Base-by-base conservation (phyloP, 2,329 filamentous ascomycete species). In the Verticillium klebahnii region DNA sequence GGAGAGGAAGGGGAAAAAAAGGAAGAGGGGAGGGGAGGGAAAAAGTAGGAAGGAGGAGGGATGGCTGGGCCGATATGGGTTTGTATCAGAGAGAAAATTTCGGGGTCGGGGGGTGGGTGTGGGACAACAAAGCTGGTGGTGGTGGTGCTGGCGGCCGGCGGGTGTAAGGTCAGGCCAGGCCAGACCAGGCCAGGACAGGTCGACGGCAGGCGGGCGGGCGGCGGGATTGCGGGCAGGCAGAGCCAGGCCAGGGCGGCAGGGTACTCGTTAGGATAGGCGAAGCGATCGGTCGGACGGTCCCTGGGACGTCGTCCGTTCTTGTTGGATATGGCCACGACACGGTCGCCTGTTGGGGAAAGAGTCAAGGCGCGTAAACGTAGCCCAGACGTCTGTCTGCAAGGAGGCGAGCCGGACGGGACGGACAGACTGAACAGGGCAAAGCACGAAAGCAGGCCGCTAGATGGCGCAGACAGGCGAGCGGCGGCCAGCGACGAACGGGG, bases 21-120 rank as follows among this genome's bases (percentile, higher is more conserved):
- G 37, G 59, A 56, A 29, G 61, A 57, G 57, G 54, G 60, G 58
- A 66, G 66, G 65, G 62, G 70, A 69, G 69, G 63, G 68, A 63
- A 68, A 67, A 69, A 68, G 68, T 66, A 69, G 65, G 65, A 65
- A 67, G 65, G 67, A 66, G 66, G 63, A 64, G 66, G 62, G 50
- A 60, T 63, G 68, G 60, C 60, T 65, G 64, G 60, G 59, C 60
- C 54, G 62, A 64, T 61, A 64, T 60, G 61, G 54, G 61, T 55
- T 61, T 65, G 62, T 63, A 65, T 58, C 62, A 54, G 32, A 52
- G 54, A 63, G 63, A 63, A 64, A 66, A 66, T 62, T 34, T 65
- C 65, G 65, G 65, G 65, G 65, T 64, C 62, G 64, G 55, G 70
- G 67, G 60, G 54, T 55, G 64, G 60, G 62, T 40, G 52, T 25